Evolutionary conservation across 257 asterid genomes (phyloP), one percentile per base, ranked within the genome.

Genomic region (Ilex asprella): DNA sequence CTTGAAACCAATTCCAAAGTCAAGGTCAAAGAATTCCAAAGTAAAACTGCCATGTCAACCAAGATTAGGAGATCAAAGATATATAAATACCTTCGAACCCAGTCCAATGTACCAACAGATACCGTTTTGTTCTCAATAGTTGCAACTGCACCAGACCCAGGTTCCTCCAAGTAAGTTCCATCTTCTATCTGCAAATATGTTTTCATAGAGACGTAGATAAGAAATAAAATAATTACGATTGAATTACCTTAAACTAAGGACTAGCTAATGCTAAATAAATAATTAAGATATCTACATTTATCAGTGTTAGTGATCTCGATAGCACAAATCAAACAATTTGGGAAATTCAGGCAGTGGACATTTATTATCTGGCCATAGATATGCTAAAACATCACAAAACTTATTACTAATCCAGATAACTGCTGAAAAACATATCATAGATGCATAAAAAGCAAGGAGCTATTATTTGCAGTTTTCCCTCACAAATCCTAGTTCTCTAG

Each of bases 91-190:
- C 97, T 89, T 75, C 80, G 75, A 73, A 89, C 82, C 99, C 99
- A 93, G 75, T 93, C 97, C 65, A 89, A 71, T 2, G 97, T 84
- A 74, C 99, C 99, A 64, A 89, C 87, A 56, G 94, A 84, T 60
- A 93, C 96, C 72, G 52, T 84, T 73, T 77, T 85, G 72, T 72
- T 74, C 51, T 84, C 87, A 76, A 89, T 65, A 75, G 70, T 65
- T 67, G 96, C 99, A 55, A 82, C 86, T 12, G 97, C 99, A 80
- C 99, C 99, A 64, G 97, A 93, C 64, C 97, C 99, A 56, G 99
- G 97, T 76, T 93, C 99, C 86, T 93, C 99, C 49, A 67, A 73
- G 66, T 76, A 93, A 69, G 99, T 80, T 74, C 98, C 97, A 70
- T 86, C 98, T 10, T 41, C 72, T 43, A 76, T 88, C 98, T 92